phyloP scores from a whole-genome alignment of 192 early-diverging fungal species.

The Coemansia sp. region DNA sequence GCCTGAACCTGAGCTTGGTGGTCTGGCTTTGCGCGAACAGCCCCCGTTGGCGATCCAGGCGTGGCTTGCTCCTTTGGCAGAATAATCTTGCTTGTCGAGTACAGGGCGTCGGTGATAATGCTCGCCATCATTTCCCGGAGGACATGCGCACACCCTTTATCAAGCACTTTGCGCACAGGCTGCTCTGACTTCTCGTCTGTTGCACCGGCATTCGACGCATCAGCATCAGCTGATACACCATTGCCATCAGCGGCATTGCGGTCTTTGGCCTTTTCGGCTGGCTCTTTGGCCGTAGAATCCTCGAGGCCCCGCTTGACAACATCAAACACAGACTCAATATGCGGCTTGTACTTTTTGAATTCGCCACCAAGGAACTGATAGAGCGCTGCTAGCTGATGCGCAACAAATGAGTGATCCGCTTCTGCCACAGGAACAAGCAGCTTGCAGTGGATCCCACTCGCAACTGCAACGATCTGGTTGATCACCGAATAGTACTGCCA shows the following conservation, averaged over 20 bases:
- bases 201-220: neutral
- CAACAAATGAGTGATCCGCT: conserved; percentile 41
- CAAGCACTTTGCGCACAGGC: conserved; percentile 10
- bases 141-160: conserved; percentile 16
- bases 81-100: conserved; percentile 38
- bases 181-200: neutral
- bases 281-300: neutral
- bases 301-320: conserved; percentile 31
- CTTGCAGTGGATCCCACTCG: conserved; percentile 40
- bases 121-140: conserved; percentile 45
- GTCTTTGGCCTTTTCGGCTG: neutral
- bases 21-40: conserved; percentile 8
- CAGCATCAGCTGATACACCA: neutral
- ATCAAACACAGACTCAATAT: conserved; percentile 46
- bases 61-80: conserved; percentile 23
- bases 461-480: conserved; percentile 47
- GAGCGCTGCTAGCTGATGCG: conserved; percentile 48
- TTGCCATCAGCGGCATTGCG: neutral
- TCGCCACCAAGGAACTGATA: conserved; percentile 56
- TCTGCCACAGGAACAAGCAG: conserved; percentile 19
- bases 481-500: conserved; percentile 57
- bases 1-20: neutral
- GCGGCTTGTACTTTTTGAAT: conserved; percentile 54
- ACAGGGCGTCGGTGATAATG: conserved; percentile 50
- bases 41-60: conserved; percentile 23